Conservation (phyloP, 805 yeast genomes). For the Cyberlindnera lachancei region DNA sequence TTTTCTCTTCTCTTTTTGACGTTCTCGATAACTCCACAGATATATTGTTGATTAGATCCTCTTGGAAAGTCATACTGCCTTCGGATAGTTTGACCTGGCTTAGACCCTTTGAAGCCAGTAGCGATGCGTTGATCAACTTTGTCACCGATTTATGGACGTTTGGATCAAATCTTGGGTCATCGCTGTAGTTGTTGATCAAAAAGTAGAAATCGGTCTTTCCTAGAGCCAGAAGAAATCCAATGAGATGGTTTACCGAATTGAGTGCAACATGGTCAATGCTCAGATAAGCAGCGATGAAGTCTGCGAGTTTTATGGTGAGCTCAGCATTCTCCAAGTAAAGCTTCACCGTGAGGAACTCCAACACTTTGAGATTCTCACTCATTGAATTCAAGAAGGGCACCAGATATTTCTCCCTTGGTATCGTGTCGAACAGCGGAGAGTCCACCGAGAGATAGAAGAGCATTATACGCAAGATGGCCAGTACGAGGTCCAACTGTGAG, state of each 20-base stretch:
- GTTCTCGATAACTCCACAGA: conserved; percentile 11
- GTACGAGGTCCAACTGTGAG: conserved; percentile 30
- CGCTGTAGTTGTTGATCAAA: conserved; percentile 33
- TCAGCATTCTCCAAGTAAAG: conserved; percentile 18
- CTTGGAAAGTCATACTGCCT: conserved; percentile 15
- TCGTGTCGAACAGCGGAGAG: conserved; percentile 16
- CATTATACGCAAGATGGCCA: conserved; percentile 35
- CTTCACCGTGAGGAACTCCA: conserved; percentile 14
- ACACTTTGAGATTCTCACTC: conserved; percentile 8
- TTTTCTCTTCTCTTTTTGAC: conserved; percentile 13
- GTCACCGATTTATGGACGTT: conserved; percentile 7
- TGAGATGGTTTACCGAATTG: conserved; percentile 22
- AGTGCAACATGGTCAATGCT: conserved; percentile 13
- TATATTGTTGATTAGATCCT: conserved; percentile 9
- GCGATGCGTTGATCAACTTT: conserved; percentile 5
- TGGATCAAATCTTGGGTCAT: conserved; percentile 22
- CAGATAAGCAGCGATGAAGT: conserved; percentile 17
- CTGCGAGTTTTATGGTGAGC: conserved; percentile 13
- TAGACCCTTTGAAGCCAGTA: conserved; percentile 9
- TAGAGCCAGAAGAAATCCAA: conserved; percentile 38
- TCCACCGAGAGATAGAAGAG: conserved; percentile 16
- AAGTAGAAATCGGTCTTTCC: conserved; percentile 40
- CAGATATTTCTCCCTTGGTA: conserved; percentile 8
- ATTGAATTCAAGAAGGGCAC: conserved; percentile 13
- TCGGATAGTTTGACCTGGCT: conserved; percentile 11